phyloP scores from a whole-genome alignment of 345 rosid genomes.

The Rhodamnia argentea region DNA sequence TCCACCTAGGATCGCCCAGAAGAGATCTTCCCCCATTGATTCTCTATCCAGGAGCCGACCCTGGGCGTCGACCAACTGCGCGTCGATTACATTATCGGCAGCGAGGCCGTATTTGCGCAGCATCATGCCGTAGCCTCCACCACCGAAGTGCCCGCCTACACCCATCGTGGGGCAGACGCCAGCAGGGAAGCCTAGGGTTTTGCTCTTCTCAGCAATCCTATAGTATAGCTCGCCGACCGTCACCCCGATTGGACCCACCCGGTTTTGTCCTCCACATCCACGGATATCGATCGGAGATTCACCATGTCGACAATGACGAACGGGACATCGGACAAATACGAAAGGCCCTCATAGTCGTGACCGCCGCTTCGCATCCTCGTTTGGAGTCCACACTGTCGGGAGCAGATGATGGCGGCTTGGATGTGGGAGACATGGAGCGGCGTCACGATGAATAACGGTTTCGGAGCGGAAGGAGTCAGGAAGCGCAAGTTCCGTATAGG shows the following conservation, averaged over 20 bases:
- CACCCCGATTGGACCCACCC: not conserved
- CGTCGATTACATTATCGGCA: not conserved
- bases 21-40: not conserved
- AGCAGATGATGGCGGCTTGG: slow-evolving; percentile 21
- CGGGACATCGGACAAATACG: not conserved
- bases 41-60: not conserved
- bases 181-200: not conserved
- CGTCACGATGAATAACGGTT: slow-evolving; percentile 15
- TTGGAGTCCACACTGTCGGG: slow-evolving; percentile 2
- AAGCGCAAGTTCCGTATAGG: slow-evolving; percentile 2
- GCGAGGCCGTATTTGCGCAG: not conserved
- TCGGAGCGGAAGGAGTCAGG: slow-evolving; percentile 4
- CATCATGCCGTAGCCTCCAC: not conserved
- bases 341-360: not conserved
- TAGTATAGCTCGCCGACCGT: not conserved
- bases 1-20: not conserved
- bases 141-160: not conserved
- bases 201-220: not conserved
- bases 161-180: not conserved
- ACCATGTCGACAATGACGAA: not conserved
- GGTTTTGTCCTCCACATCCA: not conserved
- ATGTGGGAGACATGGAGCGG: slow-evolving; percentile 25
- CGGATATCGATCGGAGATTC: not conserved
- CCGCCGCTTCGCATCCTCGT: not conserved
- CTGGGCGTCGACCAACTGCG: not conserved